These are phyloP conservation scores for Cryptococcus neoformans DNA, from an alignment of 1,284 basidiomycete species.

Conservation along the genomic window DNA sequence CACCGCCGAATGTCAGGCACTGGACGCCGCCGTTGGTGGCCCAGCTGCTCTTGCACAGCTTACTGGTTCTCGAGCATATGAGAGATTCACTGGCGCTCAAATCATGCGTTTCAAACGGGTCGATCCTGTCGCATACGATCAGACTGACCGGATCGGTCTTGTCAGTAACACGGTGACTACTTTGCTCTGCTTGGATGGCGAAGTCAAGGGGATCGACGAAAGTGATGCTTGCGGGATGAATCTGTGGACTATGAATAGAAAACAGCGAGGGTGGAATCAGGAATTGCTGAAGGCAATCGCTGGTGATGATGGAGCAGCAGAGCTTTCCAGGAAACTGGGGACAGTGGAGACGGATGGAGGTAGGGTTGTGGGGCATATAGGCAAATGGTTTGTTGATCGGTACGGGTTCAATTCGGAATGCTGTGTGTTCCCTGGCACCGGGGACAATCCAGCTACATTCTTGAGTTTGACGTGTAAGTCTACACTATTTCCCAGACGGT, in stretches of 20 bases:
- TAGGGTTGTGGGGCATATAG: slow-evolving; percentile 63
- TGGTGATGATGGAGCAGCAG: slow-evolving; percentile 58
- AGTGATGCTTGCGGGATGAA: slow-evolving; percentile 89
- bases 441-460: slow-evolving; percentile 88
- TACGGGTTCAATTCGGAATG: slow-evolving; percentile 78
- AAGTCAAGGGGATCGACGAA: slow-evolving; percentile 50
- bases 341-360: slow-evolving; percentile 69
- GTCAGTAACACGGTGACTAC: slow-evolving; percentile 82
- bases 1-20: slow-evolving; percentile 63
- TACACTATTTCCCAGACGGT: not conserved
- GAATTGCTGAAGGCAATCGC: slow-evolving; percentile 55
- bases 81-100: slow-evolving; percentile 83
- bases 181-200: slow-evolving; percentile 58
- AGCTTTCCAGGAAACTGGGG: slow-evolving; percentile 69
- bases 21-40: slow-evolving; percentile 66
- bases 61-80: slow-evolving; percentile 80
- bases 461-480: slow-evolving; percentile 58
- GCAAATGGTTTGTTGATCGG: slow-evolving; percentile 66
- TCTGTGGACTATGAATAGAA: slow-evolving; percentile 63
- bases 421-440: slow-evolving; percentile 78
- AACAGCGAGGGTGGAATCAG: slow-evolving; percentile 67
- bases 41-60: slow-evolving; percentile 66
- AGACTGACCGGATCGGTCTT: slow-evolving; percentile 70
- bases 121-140: slow-evolving; percentile 61
- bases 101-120: slow-evolving; percentile 68